Base-by-base conservation (phyloP, 257 asterid species). In the Nyctanthes arbortristis region DNA sequence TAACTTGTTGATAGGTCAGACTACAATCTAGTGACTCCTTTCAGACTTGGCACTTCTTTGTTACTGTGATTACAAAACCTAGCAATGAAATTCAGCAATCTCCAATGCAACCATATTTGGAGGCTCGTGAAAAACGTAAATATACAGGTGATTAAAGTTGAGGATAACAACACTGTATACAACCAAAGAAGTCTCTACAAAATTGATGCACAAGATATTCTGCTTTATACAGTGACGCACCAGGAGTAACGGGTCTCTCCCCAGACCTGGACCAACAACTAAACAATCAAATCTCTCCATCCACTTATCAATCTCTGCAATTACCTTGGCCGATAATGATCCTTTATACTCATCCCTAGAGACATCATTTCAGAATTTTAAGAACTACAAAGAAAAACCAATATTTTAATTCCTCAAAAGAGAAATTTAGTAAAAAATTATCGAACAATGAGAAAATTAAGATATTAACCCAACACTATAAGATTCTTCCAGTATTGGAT, bases 211-310 rank as follows among this genome's bases (percentile, higher is more conserved):
- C 59, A 65, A 36, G 73, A 58, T 35, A 74, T 55, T 61, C 16
- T 61, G 61, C 58, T 40, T 59, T 47, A 72, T 65, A 71, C 3
- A 52, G 56, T 24, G 47, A 69, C 91, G 8, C 34, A 93, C 98
- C 91, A 94, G 86, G 75, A 91, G 96, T 87, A 89, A 89, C 0
- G 94, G 93, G 77, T 94, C 99, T 81, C 99, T 81, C 56, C 97
- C 99, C 16, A 91, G 97, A 75, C 99, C 99, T 36, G 99, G 99
- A 75, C 99, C 99, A 61, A 93, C 77, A 29, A 93, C 91, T 13
- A 91, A 84, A 76, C 99, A 94, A 77, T 94, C 99, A 73, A 94
- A 94, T 83, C 97, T 82, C 82, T 79, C 97, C 95, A 94, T 89
- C 99, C 99, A 94, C 82, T 88, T 94, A 77, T 91, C 93, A 64